Evolutionary conservation across 495 filamentous ascomycete genomes (phyloP).

Genomic region (Aspergillus diversus): DNA sequence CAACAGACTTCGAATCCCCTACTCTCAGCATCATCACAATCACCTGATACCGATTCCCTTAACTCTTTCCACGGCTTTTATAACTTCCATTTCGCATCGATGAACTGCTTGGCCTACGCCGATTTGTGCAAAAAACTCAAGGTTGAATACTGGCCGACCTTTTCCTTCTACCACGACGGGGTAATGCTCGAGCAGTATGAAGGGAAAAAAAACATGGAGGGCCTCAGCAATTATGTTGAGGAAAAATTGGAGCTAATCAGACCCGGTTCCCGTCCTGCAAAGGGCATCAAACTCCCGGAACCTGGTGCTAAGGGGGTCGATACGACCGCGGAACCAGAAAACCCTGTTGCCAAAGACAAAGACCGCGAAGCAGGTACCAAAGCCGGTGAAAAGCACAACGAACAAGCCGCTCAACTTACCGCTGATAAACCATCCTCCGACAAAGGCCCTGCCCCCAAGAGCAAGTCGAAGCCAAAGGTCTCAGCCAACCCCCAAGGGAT

Average conservation of each 20-base stretch:
- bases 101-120: conserved; percentile 83
- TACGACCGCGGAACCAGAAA: conserved; percentile 51
- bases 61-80: conserved; percentile 76
- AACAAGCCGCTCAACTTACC: conserved; percentile 38
- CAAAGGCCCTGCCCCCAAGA: conserved; percentile 28
- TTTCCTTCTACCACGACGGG: conserved; percentile 83
- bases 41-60: conserved; percentile 50
- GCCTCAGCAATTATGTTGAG: conserved; percentile 72
- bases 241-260: conserved; percentile 73
- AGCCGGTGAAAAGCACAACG: conserved; percentile 51
- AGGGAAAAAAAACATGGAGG: conserved; percentile 63
- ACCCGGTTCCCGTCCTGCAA: conserved; percentile 74
- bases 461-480: conserved; percentile 41
- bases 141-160: conserved; percentile 70
- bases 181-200: conserved; percentile 61
- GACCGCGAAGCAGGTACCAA: conserved; percentile 46
- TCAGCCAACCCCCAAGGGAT: conserved; percentile 74
- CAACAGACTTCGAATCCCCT: conserved; percentile 74
- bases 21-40: conserved; percentile 44
- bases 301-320: conserved; percentile 55
- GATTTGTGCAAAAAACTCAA: conserved; percentile 70
- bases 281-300: conserved; percentile 64
- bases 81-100: conserved; percentile 81
- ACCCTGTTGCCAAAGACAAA: conserved; percentile 52
- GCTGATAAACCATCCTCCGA: conserved; percentile 37